Evolutionary conservation across 108 stramenopile genomes (phyloP), one percentile per base, ranked within the genome.

Genomic region (Conticribra weissflogii): DNA sequence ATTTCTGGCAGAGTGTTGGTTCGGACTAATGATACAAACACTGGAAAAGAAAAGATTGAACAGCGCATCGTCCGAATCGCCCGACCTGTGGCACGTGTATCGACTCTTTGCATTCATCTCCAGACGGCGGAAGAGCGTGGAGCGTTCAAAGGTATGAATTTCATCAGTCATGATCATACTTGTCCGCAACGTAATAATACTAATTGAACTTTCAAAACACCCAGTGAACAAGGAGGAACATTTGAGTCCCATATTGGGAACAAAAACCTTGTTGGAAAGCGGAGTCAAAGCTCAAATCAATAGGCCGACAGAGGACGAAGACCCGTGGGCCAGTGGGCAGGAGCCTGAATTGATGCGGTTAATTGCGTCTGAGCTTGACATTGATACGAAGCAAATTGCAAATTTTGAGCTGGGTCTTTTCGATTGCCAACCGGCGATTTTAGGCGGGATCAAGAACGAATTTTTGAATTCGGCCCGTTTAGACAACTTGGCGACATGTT

Each of bases 201-300:
- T n/a, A n/a, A n/a, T n/a, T n/a, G n/a, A n/a, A n/a, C n/a, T n/a
- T n/a, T n/a, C n/a, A n/a, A n/a, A n/a, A n/a, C n/a, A n/a, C n/a
- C n/a, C n/a, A n/a, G 79, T 90, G 44, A 98, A 98, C 76, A 91
- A 96, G 63, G 96, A 98, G 68, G 84, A 84, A 31, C 96, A 98
- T 81, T 79, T 89, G 25, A 71, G 82, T 59, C 96, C 97, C 28
- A 84, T 97, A 27, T 67, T 98, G 25, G 94, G 91, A 8, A 95
- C 96, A 5, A 66, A 74, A 63, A 59, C 78, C 15, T 57, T 59
- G 33, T 51, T 88, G 52, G 93, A 85, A 64, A 27, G 72, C 27
- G 84, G 66, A 14, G 81, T 66, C 15, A 64, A 71, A 63, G 78
- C 59, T 31, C 89, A 93, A 66, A 56, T 90, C 22, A 87, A 86